phyloP scores from a whole-genome alignment of 1,284 basidiomycete species.

The Rhodotorula sp. region DNA sequence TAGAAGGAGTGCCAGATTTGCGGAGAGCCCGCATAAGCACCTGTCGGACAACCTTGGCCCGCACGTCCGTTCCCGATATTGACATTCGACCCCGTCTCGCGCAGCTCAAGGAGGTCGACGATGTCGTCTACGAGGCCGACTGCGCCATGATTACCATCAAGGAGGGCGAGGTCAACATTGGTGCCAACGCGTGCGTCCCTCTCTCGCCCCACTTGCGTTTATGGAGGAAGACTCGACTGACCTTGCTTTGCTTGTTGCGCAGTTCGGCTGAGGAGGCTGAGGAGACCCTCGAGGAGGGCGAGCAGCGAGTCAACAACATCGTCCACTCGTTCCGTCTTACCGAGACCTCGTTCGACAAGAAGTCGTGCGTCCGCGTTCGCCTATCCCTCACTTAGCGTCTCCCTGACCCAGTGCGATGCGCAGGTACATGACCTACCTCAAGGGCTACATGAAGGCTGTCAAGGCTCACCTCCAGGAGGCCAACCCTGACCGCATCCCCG shows the following conservation, averaged over 20 bases:
- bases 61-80: background rate
- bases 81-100: background rate
- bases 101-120: constrained; percentile 66
- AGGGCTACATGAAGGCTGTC: constrained; percentile 78
- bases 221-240: background rate
- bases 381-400: background rate
- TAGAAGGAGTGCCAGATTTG: no score
- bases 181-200: constrained; percentile 51
- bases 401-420: background rate
- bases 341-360: constrained; percentile 85
- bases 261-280: constrained; percentile 75
- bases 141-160: constrained; percentile 73
- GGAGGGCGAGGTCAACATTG: constrained; percentile 86
- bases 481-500: constrained; percentile 67
- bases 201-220: constrained; percentile 45
- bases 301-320: constrained; percentile 80
- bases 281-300: constrained; percentile 79
- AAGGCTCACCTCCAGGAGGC: constrained; percentile 60
- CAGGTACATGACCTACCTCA: constrained; percentile 16
- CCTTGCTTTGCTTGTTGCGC: background rate
- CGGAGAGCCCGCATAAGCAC: no score
- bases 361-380: constrained; percentile 57
- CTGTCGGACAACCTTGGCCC: background rate
- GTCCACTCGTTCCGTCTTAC: constrained; percentile 90
- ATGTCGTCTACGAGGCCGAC: constrained; percentile 87